Evolutionary conservation across 257 asterid species (phyloP).

Genomic region (Solanum acaule): DNA sequence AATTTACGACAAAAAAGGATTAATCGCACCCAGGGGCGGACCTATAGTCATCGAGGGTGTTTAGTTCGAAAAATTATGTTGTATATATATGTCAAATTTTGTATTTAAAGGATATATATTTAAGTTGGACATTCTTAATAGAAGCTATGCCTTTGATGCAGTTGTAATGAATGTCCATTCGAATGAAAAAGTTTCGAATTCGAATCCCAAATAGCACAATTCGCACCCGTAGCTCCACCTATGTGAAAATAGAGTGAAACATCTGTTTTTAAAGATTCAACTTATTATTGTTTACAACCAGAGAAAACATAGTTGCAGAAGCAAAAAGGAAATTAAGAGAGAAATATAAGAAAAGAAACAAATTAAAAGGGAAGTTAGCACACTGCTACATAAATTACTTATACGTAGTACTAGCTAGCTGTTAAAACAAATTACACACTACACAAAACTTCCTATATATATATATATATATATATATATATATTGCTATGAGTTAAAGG

Average conservation of each 20-base stretch:
- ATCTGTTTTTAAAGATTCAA: not conserved
- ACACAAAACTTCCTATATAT: not conserved
- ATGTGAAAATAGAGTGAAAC: not conserved
- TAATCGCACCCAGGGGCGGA: too few relatives aligned
- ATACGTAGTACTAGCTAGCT: too few relatives aligned
- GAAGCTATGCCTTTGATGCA: too few relatives aligned
- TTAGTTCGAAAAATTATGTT: too few relatives aligned
- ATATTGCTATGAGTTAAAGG: not conserved
- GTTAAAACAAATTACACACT: not conserved
- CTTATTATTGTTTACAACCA: not conserved
- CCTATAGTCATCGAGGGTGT: too few relatives aligned
- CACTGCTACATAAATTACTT: not conserved
- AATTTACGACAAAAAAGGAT: not conserved
- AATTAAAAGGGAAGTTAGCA: not conserved
- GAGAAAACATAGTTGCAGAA: not conserved
- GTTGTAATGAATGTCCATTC: too few relatives aligned
- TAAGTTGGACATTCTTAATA: too few relatives aligned
- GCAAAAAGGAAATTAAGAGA: not conserved
- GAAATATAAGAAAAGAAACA: not conserved
- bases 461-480: too few relatives aligned
- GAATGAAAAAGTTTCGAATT: too few relatives aligned
- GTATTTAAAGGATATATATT: too few relatives aligned
- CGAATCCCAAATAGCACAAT: too few relatives aligned
- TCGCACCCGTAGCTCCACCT: not conserved
- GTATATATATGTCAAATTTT: too few relatives aligned